Conservation (phyloP, 306 rosid species). For the Heteromeles arbutifolia region DNA sequence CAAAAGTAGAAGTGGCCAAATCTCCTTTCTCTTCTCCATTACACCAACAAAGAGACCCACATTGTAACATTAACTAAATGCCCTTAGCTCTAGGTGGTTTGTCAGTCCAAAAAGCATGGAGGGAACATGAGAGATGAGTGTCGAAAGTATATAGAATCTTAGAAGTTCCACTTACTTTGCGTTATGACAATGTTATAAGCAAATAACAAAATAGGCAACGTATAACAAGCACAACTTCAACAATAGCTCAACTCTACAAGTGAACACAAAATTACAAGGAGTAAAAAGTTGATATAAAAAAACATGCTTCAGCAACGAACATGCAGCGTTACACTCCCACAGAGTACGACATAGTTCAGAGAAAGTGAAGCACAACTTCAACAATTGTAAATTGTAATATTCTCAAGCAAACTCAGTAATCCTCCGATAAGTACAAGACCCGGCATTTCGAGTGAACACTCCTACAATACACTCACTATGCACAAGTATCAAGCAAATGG, state of each 20-base stretch:
- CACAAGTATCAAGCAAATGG: not conserved
- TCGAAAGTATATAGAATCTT: not conserved
- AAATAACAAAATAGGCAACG: not conserved
- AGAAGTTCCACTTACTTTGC: not conserved
- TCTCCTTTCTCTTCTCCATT: too few species aligned
- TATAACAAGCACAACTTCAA: not conserved
- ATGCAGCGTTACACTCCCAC: not conserved
- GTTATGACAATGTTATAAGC: not conserved
- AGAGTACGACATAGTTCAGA: not conserved
- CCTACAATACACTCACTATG: not conserved
- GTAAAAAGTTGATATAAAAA: too few species aligned
- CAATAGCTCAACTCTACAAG: not conserved
- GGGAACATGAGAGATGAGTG: not conserved
- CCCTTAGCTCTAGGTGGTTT: not conserved
- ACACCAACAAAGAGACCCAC: too few species aligned
- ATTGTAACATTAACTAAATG: too few species aligned
- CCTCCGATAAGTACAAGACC: not conserved
- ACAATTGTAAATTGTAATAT: not conserved
- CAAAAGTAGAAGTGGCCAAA: not conserved
- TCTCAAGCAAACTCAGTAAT: slow-evolving; percentile 6
- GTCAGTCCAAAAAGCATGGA: not conserved
- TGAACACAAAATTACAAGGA: not conserved
- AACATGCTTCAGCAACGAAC: not conserved
- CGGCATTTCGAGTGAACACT: not conserved
- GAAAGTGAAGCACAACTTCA: not conserved